Evolutionary conservation across 805 yeast genomes (phyloP).

Genomic region (Ogataea glucozyma): DNA sequence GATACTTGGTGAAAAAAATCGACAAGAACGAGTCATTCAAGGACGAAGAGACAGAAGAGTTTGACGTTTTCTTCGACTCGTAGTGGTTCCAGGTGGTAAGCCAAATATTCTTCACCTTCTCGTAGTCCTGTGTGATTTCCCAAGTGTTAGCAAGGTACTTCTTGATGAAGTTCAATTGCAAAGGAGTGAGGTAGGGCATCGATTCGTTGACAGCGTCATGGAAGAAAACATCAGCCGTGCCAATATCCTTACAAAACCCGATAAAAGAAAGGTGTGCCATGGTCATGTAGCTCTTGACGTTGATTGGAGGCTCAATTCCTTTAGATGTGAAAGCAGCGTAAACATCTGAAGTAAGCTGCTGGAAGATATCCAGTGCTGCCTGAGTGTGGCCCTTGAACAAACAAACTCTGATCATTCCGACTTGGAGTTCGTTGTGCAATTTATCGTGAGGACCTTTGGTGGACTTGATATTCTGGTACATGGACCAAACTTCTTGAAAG

Average conservation of each 20-base stretch:
- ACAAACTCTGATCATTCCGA: constrained; percentile 75
- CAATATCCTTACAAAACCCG: constrained; percentile 72
- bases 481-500: constrained; percentile 59
- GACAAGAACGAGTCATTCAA: constrained; percentile 68
- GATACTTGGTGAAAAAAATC: constrained; percentile 63
- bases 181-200: constrained; percentile 69
- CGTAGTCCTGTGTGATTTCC: constrained; percentile 56
- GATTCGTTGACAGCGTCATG: constrained; percentile 67
- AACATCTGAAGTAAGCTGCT: constrained; percentile 54
- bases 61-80: constrained; percentile 47
- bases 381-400: constrained; percentile 63
- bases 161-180: constrained; percentile 74
- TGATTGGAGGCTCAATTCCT: constrained; percentile 36
- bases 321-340: constrained; percentile 37
- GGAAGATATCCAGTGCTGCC: constrained; percentile 65
- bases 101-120: constrained; percentile 64
- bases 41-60: constrained; percentile 71
- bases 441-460: constrained; percentile 35
- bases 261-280: constrained; percentile 78
- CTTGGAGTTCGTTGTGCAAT: constrained; percentile 51
- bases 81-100: constrained; percentile 58
- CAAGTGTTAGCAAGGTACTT: constrained; percentile 62
- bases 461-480: constrained; percentile 45
- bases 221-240: constrained; percentile 71
- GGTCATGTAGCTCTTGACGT: constrained; percentile 54